A percentile compares a stretch with the other conserved stretches of the same genome.
These are phyloP conservation scores for Lachnellula subtilissima DNA, from an alignment of 2,329 filamentous ascomycete genomes.

Conservation along the genomic window DNA sequence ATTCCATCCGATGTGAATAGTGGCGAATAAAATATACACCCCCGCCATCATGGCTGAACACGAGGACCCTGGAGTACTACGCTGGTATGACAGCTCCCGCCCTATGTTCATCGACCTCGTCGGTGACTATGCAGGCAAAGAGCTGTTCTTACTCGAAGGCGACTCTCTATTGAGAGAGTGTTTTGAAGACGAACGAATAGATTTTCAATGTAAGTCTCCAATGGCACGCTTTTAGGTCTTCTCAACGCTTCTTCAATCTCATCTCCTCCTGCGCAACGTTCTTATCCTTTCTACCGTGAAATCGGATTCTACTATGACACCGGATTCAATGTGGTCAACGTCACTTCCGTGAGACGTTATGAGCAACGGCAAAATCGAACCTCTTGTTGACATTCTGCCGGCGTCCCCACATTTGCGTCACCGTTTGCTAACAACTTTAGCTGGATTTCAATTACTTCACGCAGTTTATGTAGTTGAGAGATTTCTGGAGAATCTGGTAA, in stretches of 20 bases:
- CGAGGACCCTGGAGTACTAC: conserved; percentile 15
- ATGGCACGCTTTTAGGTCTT: background rate
- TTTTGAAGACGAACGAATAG: conserved; percentile 56
- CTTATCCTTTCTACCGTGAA: background rate
- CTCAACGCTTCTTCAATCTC: background rate
- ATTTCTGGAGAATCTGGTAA: conserved; percentile 55
- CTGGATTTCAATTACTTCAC: conserved; percentile 67
- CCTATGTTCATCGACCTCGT: conserved; percentile 58
- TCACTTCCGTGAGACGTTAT: background rate
- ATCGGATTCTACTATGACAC: background rate
- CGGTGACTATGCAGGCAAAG: conserved; percentile 70
- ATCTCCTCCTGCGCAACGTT: background rate
- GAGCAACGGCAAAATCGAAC: background rate
- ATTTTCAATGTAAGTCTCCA: conserved; percentile 48
- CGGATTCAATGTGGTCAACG: background rate
- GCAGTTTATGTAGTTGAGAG: conserved; percentile 64
- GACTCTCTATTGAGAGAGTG: conserved; percentile 65
- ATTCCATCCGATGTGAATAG: too few relatives aligned
- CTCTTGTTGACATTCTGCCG: background rate
- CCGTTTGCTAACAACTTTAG: conserved; percentile 29
- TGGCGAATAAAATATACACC: too few relatives aligned
- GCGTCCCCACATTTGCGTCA: background rate
- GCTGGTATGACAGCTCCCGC: conserved; percentile 39
- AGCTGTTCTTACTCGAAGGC: conserved; percentile 68
- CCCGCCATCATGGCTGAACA: conserved; percentile 10